Base-by-base conservation (phyloP, 768 basidiomycete genomes). In the Agrocybe praecox region DNA sequence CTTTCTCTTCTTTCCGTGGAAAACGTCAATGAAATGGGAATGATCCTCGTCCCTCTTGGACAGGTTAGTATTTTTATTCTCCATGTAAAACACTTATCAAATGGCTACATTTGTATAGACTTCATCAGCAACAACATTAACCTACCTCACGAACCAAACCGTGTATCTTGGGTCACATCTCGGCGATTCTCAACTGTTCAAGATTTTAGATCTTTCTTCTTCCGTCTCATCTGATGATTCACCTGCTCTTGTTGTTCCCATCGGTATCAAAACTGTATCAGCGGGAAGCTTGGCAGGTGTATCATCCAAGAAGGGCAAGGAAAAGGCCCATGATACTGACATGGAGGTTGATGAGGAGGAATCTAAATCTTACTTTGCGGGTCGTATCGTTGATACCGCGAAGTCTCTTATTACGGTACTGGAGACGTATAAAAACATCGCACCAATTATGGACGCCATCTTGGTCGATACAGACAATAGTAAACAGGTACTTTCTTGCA, bases 381-480 rank as follows among this genome's bases (percentile, higher is more conserved):
- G 86, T 11, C 67, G 68, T 43, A 73, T 90, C 22, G 70, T 89
- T 19, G 73, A 75, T 22, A 78, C 77, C 7, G 71, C 74, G 29
- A 88, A 88, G 2, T 80, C 77, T 14, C 86, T 80, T 65, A 50
- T 96, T 7, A 75, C 80, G 19, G 80, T 89, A 9, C 59, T 94
- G 19, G 81, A 89, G 32, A 78, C 74, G 8, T 90, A 80, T 69
- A 83, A 82, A 57, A 95, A 94, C 62, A 80, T 96, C 59, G 92
- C 89, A 0, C 95, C 94, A 0, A 90, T 96, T 44, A 66, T 86
- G 56, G 95, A 97, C 66, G 90, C 90, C 12, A 76, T 83, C n/a
- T 67, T 93, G 19, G 87, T 86, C 6, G 91, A 94, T 68, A 72
- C 75, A 2, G 91, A 93, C 53, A 80, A 80, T 2, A 87, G 81